Evolutionary conservation across 1,284 basidiomycete species (phyloP).

Genomic region (Entoloma clypeatum): DNA sequence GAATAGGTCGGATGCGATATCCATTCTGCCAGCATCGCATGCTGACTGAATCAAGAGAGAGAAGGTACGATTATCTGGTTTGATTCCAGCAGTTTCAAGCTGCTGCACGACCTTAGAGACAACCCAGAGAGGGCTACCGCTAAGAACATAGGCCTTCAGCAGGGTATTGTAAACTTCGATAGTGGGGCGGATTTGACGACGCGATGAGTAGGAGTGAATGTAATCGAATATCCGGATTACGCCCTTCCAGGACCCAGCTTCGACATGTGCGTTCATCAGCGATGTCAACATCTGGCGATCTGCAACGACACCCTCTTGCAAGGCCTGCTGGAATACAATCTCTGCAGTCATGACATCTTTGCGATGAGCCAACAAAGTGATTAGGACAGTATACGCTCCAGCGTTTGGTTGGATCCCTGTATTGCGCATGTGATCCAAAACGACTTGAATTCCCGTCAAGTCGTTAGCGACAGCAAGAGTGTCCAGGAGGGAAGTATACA

Average conservation of each 20-base stretch:
- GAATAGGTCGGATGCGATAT: conserved; percentile 67
- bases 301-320: conserved; percentile 58
- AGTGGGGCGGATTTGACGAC: conserved; percentile 39
- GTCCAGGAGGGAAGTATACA: conserved; percentile 63
- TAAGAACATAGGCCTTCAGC: conserved; percentile 81
- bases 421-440: conserved; percentile 64
- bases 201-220: conserved; percentile 40
- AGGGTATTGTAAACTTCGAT: conserved; percentile 74
- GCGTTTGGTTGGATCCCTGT: conserved; percentile 46
- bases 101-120: conserved; percentile 65
- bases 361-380: conserved; percentile 64
- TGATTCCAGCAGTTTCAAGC: conserved; percentile 46
- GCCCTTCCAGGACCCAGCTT: conserved; percentile 76
- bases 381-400: conserved; percentile 66
- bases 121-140: conserved; percentile 71
- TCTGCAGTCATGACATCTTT: conserved; percentile 70
- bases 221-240: conserved; percentile 74
- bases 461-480: conserved; percentile 59
- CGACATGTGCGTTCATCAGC: conserved; percentile 83
- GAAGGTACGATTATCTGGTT: conserved; percentile 69
- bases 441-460: conserved; percentile 46
- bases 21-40: conserved; percentile 71
- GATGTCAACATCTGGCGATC: conserved; percentile 64
- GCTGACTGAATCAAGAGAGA: conserved; percentile 82
- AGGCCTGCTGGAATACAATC: conserved; percentile 61